Evolutionary conservation across 176 grass and related monocot species (phyloP).

Genomic region (Lolium rigidum): DNA sequence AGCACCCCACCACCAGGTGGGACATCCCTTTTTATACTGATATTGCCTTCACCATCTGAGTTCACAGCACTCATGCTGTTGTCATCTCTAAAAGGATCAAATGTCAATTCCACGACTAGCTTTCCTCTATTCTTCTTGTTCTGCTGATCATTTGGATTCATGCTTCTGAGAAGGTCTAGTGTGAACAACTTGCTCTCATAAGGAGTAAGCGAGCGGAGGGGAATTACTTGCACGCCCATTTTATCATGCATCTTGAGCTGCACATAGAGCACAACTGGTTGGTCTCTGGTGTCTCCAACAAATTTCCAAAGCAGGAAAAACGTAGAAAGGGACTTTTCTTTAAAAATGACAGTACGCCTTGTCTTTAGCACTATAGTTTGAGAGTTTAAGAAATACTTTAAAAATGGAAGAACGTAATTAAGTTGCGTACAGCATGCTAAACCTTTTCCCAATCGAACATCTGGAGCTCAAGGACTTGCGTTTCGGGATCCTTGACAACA

Average conservation of each 20-base stretch:
- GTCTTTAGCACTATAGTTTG: background rate
- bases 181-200: slow-evolving; percentile 76
- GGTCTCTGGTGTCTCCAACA: background rate
- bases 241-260: slow-evolving; percentile 96
- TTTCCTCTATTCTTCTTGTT: slow-evolving; percentile 91
- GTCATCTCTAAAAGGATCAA: slow-evolving; percentile 90
- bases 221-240: slow-evolving; percentile 88
- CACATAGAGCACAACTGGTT: background rate
- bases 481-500: slow-evolving; percentile 89
- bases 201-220: slow-evolving; percentile 69
- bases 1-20: slow-evolving; percentile 60
- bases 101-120: slow-evolving; percentile 77
- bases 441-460: slow-evolving; percentile 99
- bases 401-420: slow-evolving; percentile 15
- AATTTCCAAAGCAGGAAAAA: slow-evolving; percentile 10
- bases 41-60: slow-evolving; percentile 54
- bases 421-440: slow-evolving; percentile 45
- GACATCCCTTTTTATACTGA: slow-evolving; percentile 25
- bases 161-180: slow-evolving; percentile 80
- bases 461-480: slow-evolving; percentile 94
- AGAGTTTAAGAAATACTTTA: background rate
- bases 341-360: background rate
- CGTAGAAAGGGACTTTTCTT: background rate
- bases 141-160: slow-evolving; percentile 80
- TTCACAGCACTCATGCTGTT: slow-evolving; percentile 28